Conservation (phyloP, 2,329 filamentous ascomycete species). For the Aureobasidium sp. region DNA sequence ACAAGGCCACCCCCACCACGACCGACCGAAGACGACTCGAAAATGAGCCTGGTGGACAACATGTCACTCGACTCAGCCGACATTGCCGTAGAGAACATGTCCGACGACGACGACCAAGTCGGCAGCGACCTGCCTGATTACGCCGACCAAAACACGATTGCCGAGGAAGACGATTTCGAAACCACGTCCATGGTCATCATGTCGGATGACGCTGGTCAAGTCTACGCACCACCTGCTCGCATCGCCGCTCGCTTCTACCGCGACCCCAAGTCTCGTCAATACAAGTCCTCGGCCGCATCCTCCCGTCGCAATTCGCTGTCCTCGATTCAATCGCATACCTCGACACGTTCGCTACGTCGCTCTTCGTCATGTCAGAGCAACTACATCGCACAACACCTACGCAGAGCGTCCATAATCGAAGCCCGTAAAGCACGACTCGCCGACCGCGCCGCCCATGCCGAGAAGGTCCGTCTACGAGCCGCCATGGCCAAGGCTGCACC, state of each 20-base stretch:
- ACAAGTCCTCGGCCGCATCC: slow-evolving; percentile 69
- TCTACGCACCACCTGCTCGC: slow-evolving; percentile 63
- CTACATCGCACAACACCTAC: slow-evolving; percentile 70
- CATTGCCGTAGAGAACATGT: slow-evolving; percentile 4
- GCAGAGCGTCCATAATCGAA: slow-evolving; percentile 73
- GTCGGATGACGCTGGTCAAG: slow-evolving; percentile 34
- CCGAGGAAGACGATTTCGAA: slow-evolving; percentile 8
- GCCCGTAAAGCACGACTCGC: slow-evolving; percentile 72
- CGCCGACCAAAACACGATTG: background rate
- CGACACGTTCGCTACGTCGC: slow-evolving; percentile 49
- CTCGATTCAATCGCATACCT: slow-evolving; percentile 65
- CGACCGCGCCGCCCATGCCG: slow-evolving; percentile 72
- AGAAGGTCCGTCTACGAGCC: slow-evolving; percentile 72
- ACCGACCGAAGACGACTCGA: background rate
- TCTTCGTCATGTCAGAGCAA: slow-evolving; percentile 60
- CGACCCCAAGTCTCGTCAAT: slow-evolving; percentile 55
- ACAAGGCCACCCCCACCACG: background rate
- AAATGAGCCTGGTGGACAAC: background rate
- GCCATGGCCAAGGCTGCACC: slow-evolving; percentile 66
- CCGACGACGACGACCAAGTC: background rate
- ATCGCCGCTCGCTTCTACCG: slow-evolving; percentile 73
- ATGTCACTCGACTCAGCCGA: slow-evolving; percentile 10
- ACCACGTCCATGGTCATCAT: slow-evolving; percentile 23
- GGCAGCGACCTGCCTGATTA: slow-evolving; percentile 12
- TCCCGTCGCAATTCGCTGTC: slow-evolving; percentile 75